Evolutionary conservation across 2,329 filamentous ascomycete species (phyloP).

Genomic region (Pseudogymnoascus sp.): DNA sequence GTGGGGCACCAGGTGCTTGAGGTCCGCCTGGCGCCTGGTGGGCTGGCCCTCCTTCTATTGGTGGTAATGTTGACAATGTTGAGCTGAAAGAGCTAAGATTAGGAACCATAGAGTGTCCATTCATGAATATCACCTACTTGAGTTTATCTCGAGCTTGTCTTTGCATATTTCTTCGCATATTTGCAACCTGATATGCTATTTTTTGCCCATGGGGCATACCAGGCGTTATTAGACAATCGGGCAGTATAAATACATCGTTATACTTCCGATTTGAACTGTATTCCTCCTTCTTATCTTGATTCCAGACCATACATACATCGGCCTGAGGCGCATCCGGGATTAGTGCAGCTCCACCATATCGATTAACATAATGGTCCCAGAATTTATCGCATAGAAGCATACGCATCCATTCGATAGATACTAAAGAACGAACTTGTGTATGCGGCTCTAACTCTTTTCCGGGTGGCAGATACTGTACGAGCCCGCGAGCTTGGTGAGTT

Average conservation of each 20-base stretch:
- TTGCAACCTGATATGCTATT: background rate
- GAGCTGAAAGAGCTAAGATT: too few species aligned
- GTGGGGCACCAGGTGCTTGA: too few species aligned
- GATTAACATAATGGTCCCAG: background rate
- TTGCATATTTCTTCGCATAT: background rate
- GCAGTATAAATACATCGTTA: too few species aligned
- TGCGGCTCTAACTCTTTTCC: background rate
- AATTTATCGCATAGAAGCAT: background rate
- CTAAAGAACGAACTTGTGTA: background rate
- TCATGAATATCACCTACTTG: too few species aligned
- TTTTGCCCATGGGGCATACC: background rate
- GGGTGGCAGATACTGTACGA: background rate
- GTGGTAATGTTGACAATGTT: too few species aligned
- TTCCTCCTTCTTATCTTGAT: too few species aligned
- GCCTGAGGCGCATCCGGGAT: background rate
- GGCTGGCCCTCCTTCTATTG: too few species aligned
- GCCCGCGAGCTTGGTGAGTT: background rate
- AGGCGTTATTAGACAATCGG: too few species aligned
- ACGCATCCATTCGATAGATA: background rate
- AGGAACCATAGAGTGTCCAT: too few species aligned
- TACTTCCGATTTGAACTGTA: too few species aligned
- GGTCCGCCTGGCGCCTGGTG: too few species aligned
- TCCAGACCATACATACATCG: background rate
- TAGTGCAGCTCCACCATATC: background rate
- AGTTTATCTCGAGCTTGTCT: background rate